Base-by-base conservation (phyloP, 176 grass and related monocot genomes). In the Bromus sterilis region DNA sequence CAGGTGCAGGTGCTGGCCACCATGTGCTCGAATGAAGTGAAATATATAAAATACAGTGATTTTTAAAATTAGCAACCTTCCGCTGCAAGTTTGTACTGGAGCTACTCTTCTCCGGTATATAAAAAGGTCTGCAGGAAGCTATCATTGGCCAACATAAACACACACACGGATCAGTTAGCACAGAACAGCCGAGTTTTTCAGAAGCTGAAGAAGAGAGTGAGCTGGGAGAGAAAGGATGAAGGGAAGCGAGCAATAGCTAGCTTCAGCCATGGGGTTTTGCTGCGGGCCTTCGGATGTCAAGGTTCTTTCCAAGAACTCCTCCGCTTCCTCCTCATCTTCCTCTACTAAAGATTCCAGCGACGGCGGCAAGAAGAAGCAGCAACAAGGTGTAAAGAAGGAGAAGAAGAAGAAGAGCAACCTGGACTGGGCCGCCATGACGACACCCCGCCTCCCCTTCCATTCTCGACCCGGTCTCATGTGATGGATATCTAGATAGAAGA, bases 401-500 rank as follows among this genome's bases (percentile, higher is more conserved):
- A 59, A n/a, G 46, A 78, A 59, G 61, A 42, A 32, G n/a, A 83
- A 13, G 5, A 80, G 84, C 78, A 81, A 75, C 39, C 58, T 81
- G 44, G 77, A 80, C 9, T 7, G 9, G 9, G 70, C 71, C 1
- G 61, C 78, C 20, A 14, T 23, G 36, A 55, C 16, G 4, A 59
- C n/a, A 5, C 79, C 85, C 3, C 68, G 69, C 49, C 82, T 82
- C 72, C 79, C 85, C n/a, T 87, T 82, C 72, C 85, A 87, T 25
- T 82, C 79, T 31, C 80, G 79, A 2, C 66, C 66, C 6, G 66
- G 66, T 24, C 66, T 70, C 12, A 70, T 42, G 36, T 70, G 6
- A 41, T 0, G 6, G 13, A 3, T n/a, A n/a, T n/a, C n/a, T n/a
- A n/a, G n/a, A n/a, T 49, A 49, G 46, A 15, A 11, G 4, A 39